A percentile compares a stretch with the other conserved stretches of the same genome.
Conservation (phyloP, 2,329 filamentous ascomycete genomes). For the Diplocarpon rosae region DNA sequence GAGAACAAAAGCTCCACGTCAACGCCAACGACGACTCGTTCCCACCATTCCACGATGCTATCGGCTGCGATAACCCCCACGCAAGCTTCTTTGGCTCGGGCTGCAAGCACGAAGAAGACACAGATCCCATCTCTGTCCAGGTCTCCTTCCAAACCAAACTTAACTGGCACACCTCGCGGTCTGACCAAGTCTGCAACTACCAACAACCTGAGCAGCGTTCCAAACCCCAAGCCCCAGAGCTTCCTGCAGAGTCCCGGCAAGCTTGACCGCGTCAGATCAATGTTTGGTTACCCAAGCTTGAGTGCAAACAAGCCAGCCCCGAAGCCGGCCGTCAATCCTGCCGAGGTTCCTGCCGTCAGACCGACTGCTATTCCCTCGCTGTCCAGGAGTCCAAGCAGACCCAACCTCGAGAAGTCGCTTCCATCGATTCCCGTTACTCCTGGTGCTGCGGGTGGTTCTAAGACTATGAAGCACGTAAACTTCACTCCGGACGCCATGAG, state of each 20-base stretch:
- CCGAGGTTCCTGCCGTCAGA: conserved; percentile 1
- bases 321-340: neutral
- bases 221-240: conserved; percentile 22
- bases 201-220: conserved; percentile 31
- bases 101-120: conserved; percentile 41
- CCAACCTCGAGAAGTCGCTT: conserved; percentile 43
- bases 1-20: conserved; percentile 33
- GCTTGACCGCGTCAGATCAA: conserved; percentile 44
- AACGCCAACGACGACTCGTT: conserved; percentile 33
- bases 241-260: conserved; percentile 20
- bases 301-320: conserved; percentile 16
- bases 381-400: conserved; percentile 33
- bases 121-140: conserved; percentile 37
- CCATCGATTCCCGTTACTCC: conserved; percentile 50
- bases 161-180: conserved; percentile 35
- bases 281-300: conserved; percentile 34
- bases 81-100: conserved; percentile 58
- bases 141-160: conserved; percentile 40
- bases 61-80: conserved; percentile 65
- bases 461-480: conserved; percentile 60
- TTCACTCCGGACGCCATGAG: conserved; percentile 58
- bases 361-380: conserved; percentile 18
- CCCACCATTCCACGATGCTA: conserved; percentile 36
- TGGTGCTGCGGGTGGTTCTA: conserved; percentile 34
- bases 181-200: conserved; percentile 42